Base-by-base conservation (phyloP, 257 asterid genomes). In the Misopates orontium region DNA sequence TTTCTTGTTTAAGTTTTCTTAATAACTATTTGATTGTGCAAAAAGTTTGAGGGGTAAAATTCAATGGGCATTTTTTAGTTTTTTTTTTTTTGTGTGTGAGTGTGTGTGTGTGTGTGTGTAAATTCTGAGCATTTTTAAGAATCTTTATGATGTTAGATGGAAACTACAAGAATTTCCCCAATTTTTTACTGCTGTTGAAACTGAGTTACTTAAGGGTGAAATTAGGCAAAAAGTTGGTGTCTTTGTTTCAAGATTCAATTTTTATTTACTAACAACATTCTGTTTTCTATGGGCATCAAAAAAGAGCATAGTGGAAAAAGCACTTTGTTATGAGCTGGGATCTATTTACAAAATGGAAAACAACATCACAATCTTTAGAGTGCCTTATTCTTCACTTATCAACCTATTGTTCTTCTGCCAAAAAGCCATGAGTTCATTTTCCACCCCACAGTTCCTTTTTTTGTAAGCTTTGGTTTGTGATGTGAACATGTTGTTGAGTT, bases 321-420 rank as follows among this genome's bases (percentile, higher is more conserved):
- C 64, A 55, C 66, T 73, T 71, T 45, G 75, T 71, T 70, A 19
- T 71, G 81, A 73, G 77, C 63, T 78, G 52, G 50, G 74, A 63
- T 78, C 76, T 61, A 45, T 56, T 47, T 40, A 42, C 73, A 69
- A 69, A 39, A 70, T 75, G 70, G 52, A 60, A 51, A 25, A 53
- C 44, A 64, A 67, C 69, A 71, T 76, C 84, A 73, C 78, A 75
- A 75, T 82, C 82, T 80, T 65, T 69, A 2, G 7, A 71, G 75
- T 79, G 77, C 80, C 91, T 83, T 82, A 80, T 70, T 77, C 68
- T 61, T 66, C 68, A 57, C 80, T 73, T 54, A 62, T 70, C 14
- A 62, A 49, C 22, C 32, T 7, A 40, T 40, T 67, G 36, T 28
- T 2, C 73, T 65, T 68, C 64, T 78, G 69, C 82, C 53, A 67